Evolutionary conservation across 2,329 filamentous ascomycete genomes (phyloP).

Genomic region (Colletotrichum sp.): DNA sequence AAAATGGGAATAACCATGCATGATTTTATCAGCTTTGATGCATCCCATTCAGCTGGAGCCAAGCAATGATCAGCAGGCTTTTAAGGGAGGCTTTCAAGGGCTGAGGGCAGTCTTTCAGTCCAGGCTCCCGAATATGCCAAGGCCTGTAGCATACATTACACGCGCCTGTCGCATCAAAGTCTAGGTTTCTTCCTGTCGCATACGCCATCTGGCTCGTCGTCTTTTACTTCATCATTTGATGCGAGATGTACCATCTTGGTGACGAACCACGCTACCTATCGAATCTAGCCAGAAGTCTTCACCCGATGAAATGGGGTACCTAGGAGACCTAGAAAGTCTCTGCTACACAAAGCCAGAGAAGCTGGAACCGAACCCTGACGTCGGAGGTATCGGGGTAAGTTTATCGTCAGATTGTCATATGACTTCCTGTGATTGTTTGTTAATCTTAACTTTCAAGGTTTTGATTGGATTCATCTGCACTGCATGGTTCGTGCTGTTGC

Average conservation of each 20-base stretch:
- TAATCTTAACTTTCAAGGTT: neutral
- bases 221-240: too few relatives aligned
- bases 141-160: neutral
- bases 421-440: fast-evolving
- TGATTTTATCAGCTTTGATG: neutral
- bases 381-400: neutral
- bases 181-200: too few relatives aligned
- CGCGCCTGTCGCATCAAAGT: fast-evolving
- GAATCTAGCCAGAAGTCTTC: neutral
- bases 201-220: too few relatives aligned
- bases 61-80: too few relatives aligned
- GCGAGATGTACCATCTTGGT: neutral
- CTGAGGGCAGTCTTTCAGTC: neutral
- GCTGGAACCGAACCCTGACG: neutral
- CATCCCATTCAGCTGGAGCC: too few relatives aligned
- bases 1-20: neutral
- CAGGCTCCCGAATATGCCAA: neutral
- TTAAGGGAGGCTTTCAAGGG: too few relatives aligned
- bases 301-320: neutral
- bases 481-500: neutral
- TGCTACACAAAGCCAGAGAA: neutral
- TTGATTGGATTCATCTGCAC: neutral
- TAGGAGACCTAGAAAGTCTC: neutral
- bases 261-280: fast-evolving
- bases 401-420: fast-evolving